Evolutionary conservation across 495 filamentous ascomycete genomes (phyloP).

Genomic region (Geoglossum glabrum): DNA sequence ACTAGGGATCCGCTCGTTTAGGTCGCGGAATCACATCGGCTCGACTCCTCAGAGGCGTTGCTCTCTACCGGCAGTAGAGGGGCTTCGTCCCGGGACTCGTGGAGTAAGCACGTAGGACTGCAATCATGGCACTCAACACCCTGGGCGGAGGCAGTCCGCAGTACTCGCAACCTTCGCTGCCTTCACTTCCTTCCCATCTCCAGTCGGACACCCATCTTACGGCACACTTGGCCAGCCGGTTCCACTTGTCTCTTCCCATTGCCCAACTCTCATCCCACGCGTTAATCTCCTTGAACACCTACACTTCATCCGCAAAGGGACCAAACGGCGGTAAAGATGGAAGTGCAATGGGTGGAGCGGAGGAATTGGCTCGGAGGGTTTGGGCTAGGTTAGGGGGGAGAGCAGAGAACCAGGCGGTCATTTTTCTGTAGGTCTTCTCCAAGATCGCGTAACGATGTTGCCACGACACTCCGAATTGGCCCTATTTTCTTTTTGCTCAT

Average conservation of each 20-base stretch:
- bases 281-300: slow-evolving; percentile 79
- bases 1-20: background rate
- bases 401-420: slow-evolving; percentile 76
- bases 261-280: slow-evolving; percentile 79
- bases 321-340: slow-evolving; percentile 76
- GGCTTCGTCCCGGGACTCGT: background rate
- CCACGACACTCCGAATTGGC: background rate
- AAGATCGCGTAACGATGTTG: background rate
- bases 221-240: slow-evolving; percentile 86
- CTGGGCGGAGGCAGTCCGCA: slow-evolving; percentile 22
- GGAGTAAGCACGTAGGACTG: background rate
- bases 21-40: background rate
- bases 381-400: slow-evolving; percentile 71
- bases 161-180: slow-evolving; percentile 77
- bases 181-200: slow-evolving; percentile 69
- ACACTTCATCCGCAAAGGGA: slow-evolving; percentile 66
- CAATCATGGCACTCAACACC: slow-evolving; percentile 13
- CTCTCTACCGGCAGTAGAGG: background rate
- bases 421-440: slow-evolving; percentile 59
- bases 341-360: slow-evolving; percentile 68
- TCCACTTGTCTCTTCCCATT: slow-evolving; percentile 74
- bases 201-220: slow-evolving; percentile 95
- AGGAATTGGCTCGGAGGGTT: slow-evolving; percentile 70
- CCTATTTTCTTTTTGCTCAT: background rate
- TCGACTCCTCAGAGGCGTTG: background rate